Evolutionary conservation across 1,139 yeast genomes (phyloP).

Genomic region (Debaryomyces psychrophilus): DNA sequence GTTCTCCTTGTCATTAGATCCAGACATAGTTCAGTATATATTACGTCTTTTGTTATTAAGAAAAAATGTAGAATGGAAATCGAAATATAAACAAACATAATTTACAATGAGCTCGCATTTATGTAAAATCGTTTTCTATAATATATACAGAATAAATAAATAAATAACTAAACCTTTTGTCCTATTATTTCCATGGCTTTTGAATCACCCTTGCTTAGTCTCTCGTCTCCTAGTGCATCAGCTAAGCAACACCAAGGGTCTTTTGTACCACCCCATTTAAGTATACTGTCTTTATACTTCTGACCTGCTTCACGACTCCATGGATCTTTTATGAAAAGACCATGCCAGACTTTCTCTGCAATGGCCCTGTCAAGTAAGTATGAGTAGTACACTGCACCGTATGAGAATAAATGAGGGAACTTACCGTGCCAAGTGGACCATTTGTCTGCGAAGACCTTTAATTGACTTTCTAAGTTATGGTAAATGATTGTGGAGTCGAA

Average conservation of each 20-base stretch:
- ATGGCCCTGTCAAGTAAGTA: slow-evolving; percentile 91
- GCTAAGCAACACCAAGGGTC: slow-evolving; percentile 91
- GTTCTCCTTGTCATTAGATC: slow-evolving; percentile 1
- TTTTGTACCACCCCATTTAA: slow-evolving; percentile 92
- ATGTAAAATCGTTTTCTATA: background rate
- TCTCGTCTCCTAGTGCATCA: slow-evolving; percentile 68
- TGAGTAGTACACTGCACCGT: slow-evolving; percentile 93
- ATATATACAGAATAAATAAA: slow-evolving; percentile 8
- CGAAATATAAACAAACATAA: slow-evolving; percentile 7
- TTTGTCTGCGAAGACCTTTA: slow-evolving; percentile 60
- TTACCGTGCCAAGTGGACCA: slow-evolving; percentile 90
- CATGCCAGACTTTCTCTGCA: slow-evolving; percentile 83
- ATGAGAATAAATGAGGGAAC: slow-evolving; percentile 90
- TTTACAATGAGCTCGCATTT: slow-evolving; percentile 4
- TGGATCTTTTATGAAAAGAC: slow-evolving; percentile 70
- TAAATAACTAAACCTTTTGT: slow-evolving; percentile 10
- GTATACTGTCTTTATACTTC: slow-evolving; percentile 66
- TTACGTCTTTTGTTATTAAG: background rate
- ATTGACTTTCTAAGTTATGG: slow-evolving; percentile 61
- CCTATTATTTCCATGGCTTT: slow-evolving; percentile 74
- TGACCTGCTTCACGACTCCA: slow-evolving; percentile 74
- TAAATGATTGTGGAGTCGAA: slow-evolving; percentile 63
- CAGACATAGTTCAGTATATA: background rate
- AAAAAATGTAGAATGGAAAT: background rate
- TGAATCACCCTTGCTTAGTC: slow-evolving; percentile 66